phyloP scores from a whole-genome alignment of 805 yeast species.

The Wickerhamomyces chambardii region DNA sequence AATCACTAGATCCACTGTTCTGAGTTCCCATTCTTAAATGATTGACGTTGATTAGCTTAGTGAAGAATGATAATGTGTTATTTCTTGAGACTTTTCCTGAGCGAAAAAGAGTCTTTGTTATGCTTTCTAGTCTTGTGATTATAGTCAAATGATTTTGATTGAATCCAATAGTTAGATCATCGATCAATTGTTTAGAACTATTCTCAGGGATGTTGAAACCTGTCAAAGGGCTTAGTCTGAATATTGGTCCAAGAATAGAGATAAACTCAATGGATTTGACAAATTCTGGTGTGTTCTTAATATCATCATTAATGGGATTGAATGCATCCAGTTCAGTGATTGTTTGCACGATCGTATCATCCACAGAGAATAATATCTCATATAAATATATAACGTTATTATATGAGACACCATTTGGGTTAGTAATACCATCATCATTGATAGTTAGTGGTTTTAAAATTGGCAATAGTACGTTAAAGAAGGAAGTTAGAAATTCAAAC shows the following conservation, averaged over 20 bases:
- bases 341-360: slow-evolving; percentile 51
- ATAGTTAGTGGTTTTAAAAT: slow-evolving; percentile 25
- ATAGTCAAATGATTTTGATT: slow-evolving; percentile 56
- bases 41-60: slow-evolving; percentile 66
- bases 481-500: slow-evolving; percentile 2
- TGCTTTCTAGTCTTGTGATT: slow-evolving; percentile 54
- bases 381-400: slow-evolving; percentile 43
- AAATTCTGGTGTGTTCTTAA: slow-evolving; percentile 1
- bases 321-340: slow-evolving; percentile 52
- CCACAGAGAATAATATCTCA: slow-evolving; percentile 42
- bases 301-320: slow-evolving; percentile 28
- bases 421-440: slow-evolving; percentile 20
- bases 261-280: slow-evolving; percentile 34
- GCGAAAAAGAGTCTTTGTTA: slow-evolving; percentile 68
- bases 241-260: slow-evolving; percentile 70
- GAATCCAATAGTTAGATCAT: slow-evolving; percentile 45
- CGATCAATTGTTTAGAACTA: slow-evolving; percentile 31
- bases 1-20: slow-evolving; percentile 69
- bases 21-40: slow-evolving; percentile 86
- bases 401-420: slow-evolving; percentile 38
- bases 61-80: slow-evolving; percentile 59
- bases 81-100: slow-evolving; percentile 59
- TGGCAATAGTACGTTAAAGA: slow-evolving; percentile 40
- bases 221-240: slow-evolving; percentile 66
- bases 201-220: slow-evolving; percentile 27